These are phyloP conservation scores for Adansonia grandidieri DNA, from an alignment of 441 rosid genomes.

Conservation along the genomic window DNA sequence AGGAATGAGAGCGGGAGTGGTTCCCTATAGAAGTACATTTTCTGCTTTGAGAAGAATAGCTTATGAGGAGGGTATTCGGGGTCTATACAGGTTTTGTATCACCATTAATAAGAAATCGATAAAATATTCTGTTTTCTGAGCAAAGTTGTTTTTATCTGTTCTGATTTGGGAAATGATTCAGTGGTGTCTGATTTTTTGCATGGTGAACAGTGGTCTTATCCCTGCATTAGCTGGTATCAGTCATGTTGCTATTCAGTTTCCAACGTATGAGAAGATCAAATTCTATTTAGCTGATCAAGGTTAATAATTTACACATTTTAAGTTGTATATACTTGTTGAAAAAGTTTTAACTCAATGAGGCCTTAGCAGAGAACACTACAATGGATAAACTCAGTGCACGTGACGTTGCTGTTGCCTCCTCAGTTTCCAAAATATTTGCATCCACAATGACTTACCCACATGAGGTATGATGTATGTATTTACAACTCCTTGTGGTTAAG, in stretches of 20 bases:
- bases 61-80: slow-evolving; percentile 66
- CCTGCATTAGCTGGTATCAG: slow-evolving; percentile 75
- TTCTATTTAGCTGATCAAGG: slow-evolving; percentile 57
- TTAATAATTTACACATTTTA: slow-evolving; percentile 26
- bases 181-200: slow-evolving; percentile 20
- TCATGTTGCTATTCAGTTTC: slow-evolving; percentile 78
- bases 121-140: neutral
- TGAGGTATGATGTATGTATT: slow-evolving; percentile 45
- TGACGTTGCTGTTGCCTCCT: slow-evolving; percentile 69
- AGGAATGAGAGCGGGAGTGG: slow-evolving; percentile 58
- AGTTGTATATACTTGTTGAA: neutral
- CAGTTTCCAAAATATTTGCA: slow-evolving; percentile 73
- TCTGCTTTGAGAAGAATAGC: slow-evolving; percentile 66
- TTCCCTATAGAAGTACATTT: slow-evolving; percentile 59
- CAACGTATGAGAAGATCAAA: slow-evolving; percentile 62
- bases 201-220: slow-evolving; percentile 58
- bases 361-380: slow-evolving; percentile 51
- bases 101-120: neutral
- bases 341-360: slow-evolving; percentile 17
- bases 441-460: slow-evolving; percentile 73
- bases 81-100: slow-evolving; percentile 58
- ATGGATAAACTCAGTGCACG: slow-evolving; percentile 61
- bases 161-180: neutral
- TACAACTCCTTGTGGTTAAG: neutral
- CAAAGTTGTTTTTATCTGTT: neutral